Base-by-base conservation (phyloP, 1,284 basidiomycete species). In the Austroboletus niveus region DNA sequence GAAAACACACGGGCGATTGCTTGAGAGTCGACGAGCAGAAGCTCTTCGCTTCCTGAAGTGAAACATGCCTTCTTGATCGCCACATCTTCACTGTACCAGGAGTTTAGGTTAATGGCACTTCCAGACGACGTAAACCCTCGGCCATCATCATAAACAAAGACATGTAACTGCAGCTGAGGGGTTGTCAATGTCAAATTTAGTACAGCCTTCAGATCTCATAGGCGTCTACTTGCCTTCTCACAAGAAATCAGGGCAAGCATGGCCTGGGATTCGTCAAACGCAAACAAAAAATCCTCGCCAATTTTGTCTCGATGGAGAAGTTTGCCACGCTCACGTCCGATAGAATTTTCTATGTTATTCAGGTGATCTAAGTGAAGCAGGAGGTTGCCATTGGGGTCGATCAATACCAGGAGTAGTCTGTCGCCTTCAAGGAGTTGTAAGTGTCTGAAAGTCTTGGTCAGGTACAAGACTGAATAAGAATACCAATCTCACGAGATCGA, bases 181-280 rank as follows among this genome's bases (percentile, higher is more conserved):
- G 0, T 15, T 17, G 10, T 4, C 1, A n/a, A 7, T 7, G 17
- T 45, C 34, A 12, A 39, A 2, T 12, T 3, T 14, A 1, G 1
- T 9, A 3, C 3, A 42, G 7, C 6, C 6, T 29, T 29, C 6
- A 9, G 9, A 11, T 39, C 35, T 29, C 29, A 3, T 31, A 17
- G 8, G 8, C 15, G 6, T 11, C 9, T 22, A 75, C 80, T 24
- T 24, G 4, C 22, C 62, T 74, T 75, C 3, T 70, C 67, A 0
- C 67, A 58, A 9, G 71, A 68, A 35, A 77, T 77, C 0, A 84
- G 52, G 0, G 70, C 71, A 15, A 83, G 58, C 61, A 73, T 72
- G 0, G 73, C 72, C 55, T 75, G 78, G 8, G 60, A 59, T 57
- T 84, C 81, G 40, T 84, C 77, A 48, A 73, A 81, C 0, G 80